These are phyloP conservation scores for Physcomitrium patens DNA, from an alignment of 225 moss, liverwort and hornwort species.

Conservation along the genomic window DNA sequence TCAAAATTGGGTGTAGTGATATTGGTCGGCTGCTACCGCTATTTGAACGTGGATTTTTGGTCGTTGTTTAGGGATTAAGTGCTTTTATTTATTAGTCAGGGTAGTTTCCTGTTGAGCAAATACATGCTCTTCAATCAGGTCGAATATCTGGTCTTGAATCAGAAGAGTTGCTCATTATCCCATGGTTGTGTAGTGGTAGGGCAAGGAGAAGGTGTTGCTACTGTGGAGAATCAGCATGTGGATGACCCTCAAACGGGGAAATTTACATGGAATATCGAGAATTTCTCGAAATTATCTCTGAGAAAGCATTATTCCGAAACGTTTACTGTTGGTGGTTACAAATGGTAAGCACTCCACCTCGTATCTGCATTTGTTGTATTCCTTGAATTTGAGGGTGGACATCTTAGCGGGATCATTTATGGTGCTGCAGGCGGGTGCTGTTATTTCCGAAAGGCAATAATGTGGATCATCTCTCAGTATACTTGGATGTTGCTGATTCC, in stretches of 20 bases:
- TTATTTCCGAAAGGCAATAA: slow-evolving; percentile 98
- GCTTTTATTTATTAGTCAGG: too few species aligned
- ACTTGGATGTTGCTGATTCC: slow-evolving; percentile 97
- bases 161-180: background rate
- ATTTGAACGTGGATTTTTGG: too few species aligned
- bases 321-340: slow-evolving; percentile 95
- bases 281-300: slow-evolving; percentile 60
- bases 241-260: slow-evolving; percentile 67
- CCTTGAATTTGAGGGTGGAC: too few species aligned
- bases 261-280: slow-evolving; percentile 62
- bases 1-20: too few species aligned
- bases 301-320: slow-evolving; percentile 67
- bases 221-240: slow-evolving; percentile 89
- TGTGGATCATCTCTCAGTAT: slow-evolving; percentile 97
- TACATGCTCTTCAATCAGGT: background rate
- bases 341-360: slow-evolving; percentile 60
- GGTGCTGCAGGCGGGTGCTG: slow-evolving; percentile 83
- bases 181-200: slow-evolving; percentile 60
- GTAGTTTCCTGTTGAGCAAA: background rate
- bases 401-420: too few species aligned
- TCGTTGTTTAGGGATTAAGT: too few species aligned
- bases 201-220: slow-evolving; percentile 87
- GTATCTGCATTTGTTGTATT: background rate
- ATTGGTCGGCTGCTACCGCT: too few species aligned
- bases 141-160: background rate